Base-by-base conservation (phyloP, 1,139 yeast genomes). In the Diutina neorugosa region DNA sequence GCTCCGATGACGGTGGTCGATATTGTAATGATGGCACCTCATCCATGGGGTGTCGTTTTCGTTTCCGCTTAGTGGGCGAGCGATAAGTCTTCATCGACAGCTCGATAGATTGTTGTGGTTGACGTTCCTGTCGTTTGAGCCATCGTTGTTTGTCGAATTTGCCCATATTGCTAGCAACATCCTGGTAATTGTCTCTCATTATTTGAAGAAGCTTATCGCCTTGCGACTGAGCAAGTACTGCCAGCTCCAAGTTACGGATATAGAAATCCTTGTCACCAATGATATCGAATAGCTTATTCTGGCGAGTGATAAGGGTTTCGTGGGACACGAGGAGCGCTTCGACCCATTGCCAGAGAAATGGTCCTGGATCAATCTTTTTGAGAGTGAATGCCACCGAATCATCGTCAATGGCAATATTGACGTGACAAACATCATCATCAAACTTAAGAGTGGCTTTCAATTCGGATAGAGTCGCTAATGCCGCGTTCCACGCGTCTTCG, bases 11-110 rank as follows among this genome's bases (percentile, higher is more conserved):
- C 23, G 57, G 54, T 3, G 57, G 49, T 37, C 52, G 48, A 27
- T 42, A 44, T 25, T 53, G 21, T 55, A 18, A 34, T 21, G 53
- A 44, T 50, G 20, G 40, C 52, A n/a, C 53, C 52, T 25, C 51
- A 41, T 21, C 44, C 49, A 51, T 52, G 34, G 46, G 31, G 23
- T 47, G 52, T 21, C 50, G 52, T 20, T 52, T 52, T 41, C 46
- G 21, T 43, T n/a, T 51, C 14, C 16, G 46, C 19, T n/a, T n/a
- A 12, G 51, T 51, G 53, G 19, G 51, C 52, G 23, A 54, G 53
- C 69, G 69, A 65, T 50, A 53, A 49, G 3, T 8, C 25, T 7
- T 54, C 55, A 41, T 59, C 54, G 52, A 62, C 65, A 34, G 60
- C 59, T 9, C 60, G 61, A 21, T 4, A 6, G 44, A 19, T 18